Evolutionary conservation across 2,329 filamentous ascomycete species (phyloP).

Genomic region (Teratosphaeria destructans): DNA sequence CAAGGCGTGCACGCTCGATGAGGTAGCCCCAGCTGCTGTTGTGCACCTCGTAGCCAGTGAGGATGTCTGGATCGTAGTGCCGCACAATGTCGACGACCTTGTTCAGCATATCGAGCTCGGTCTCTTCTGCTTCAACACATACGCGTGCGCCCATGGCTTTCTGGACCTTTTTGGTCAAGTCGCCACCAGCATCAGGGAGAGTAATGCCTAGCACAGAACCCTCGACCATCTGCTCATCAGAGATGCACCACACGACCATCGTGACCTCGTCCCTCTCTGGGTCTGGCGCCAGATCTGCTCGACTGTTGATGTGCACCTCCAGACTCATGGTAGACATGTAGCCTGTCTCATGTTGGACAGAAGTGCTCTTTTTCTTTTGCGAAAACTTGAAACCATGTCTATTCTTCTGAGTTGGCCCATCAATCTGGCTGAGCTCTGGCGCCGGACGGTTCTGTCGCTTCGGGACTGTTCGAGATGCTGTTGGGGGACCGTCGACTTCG

Average conservation of each 20-base stretch:
- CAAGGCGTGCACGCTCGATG: slow-evolving; percentile 74
- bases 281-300: slow-evolving; percentile 71
- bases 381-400: slow-evolving; percentile 78
- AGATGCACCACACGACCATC: slow-evolving; percentile 79
- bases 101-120: slow-evolving; percentile 76
- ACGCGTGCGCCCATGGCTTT: slow-evolving; percentile 44
- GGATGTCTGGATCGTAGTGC: slow-evolving; percentile 74
- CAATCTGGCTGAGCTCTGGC: slow-evolving; percentile 66
- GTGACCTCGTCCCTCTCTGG: slow-evolving; percentile 82
- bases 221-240: slow-evolving; percentile 51
- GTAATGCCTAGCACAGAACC: slow-evolving; percentile 59
- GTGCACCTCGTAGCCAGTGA: slow-evolving; percentile 92
- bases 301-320: slow-evolving; percentile 82
- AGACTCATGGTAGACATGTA: slow-evolving; percentile 97
- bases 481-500: slow-evolving; percentile 22
- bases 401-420: slow-evolving; percentile 74
- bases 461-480: slow-evolving; percentile 7
- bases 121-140: slow-evolving; percentile 62
- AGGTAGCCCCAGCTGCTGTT: slow-evolving; percentile 91
- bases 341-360: slow-evolving; percentile 71
- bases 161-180: slow-evolving; percentile 50
- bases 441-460: slow-evolving; percentile 24
- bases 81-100: slow-evolving; percentile 82
- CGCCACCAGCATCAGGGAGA: slow-evolving; percentile 45
- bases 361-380: slow-evolving; percentile 62